These are phyloP conservation scores for Amanita exitialis DNA, from an alignment of 768 basidiomycete genomes.

Conservation along the genomic window DNA sequence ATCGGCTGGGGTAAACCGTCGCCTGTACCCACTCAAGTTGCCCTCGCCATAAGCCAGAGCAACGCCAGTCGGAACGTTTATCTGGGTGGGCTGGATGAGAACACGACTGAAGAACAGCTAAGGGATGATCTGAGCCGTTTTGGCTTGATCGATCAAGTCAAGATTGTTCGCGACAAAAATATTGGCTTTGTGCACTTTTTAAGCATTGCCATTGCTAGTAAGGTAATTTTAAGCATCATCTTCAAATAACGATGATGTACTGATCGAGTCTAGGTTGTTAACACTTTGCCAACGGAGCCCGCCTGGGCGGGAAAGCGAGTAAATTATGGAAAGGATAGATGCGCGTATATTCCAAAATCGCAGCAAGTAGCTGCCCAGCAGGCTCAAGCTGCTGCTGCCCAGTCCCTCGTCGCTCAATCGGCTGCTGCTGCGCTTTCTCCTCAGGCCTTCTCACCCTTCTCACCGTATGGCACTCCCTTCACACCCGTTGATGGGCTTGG, in stretches of 20 bases:
- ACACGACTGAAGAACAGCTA: constrained; percentile 83
- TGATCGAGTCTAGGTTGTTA: constrained; percentile 60
- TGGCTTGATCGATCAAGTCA: constrained; percentile 97
- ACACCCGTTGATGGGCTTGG: constrained; percentile 34
- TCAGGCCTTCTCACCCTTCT: constrained; percentile 33
- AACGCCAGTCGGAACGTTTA: constrained; percentile 96
- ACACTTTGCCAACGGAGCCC: constrained; percentile 84
- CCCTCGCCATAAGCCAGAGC: constrained; percentile 81
- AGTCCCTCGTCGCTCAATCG: constrained; percentile 56
- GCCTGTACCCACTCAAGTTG: constrained; percentile 78
- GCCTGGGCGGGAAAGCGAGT: constrained; percentile 94
- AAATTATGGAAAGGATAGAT: constrained; percentile 98
- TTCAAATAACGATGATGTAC: constrained; percentile 2
- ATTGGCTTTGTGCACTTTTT: constrained; percentile 99
- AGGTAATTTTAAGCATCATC: constrained; percentile 41
- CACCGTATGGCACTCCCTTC: constrained; percentile 38
- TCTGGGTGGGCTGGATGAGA: constrained; percentile 86
- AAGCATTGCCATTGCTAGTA: constrained; percentile 88
- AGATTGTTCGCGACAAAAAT: constrained; percentile 98
- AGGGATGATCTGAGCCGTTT: constrained; percentile 88
- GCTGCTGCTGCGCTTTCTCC: constrained; percentile 17
- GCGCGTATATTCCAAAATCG: constrained; percentile 94
- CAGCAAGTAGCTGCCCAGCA: constrained; percentile 85
- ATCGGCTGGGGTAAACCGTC: constrained; percentile 98
- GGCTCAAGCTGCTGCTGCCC: constrained; percentile 80